These are phyloP conservation scores for Kluyveromyces dobzhanskii DNA, from an alignment of 805 yeast genomes.

Conservation along the genomic window DNA sequence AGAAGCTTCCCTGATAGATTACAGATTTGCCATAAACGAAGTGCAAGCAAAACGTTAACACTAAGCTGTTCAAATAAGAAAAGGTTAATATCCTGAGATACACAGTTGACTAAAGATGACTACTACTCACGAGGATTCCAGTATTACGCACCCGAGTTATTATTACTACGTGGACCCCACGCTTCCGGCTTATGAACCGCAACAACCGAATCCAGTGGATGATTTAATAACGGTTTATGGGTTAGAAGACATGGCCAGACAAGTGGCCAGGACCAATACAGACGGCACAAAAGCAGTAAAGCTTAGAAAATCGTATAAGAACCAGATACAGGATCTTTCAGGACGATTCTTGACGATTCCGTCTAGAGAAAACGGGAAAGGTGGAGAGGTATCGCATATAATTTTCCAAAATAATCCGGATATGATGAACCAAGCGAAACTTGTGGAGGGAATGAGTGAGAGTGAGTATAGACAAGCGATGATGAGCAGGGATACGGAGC, in stretches of 20 bases:
- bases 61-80: too few relatives aligned
- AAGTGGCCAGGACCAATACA: slow-evolving; percentile 79
- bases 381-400: slow-evolving; percentile 29
- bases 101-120: slow-evolving; percentile 6
- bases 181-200: slow-evolving; percentile 25
- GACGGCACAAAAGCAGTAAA: slow-evolving; percentile 90
- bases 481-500: slow-evolving; percentile 19
- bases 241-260: slow-evolving; percentile 56
- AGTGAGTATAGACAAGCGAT: slow-evolving; percentile 19
- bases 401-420: slow-evolving; percentile 29
- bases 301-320: slow-evolving; percentile 88
- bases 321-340: slow-evolving; percentile 79
- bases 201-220: slow-evolving; percentile 62
- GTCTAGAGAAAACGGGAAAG: slow-evolving; percentile 32
- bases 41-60: too few relatives aligned
- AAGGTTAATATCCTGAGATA: too few relatives aligned
- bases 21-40: too few relatives aligned
- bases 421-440: slow-evolving; percentile 22
- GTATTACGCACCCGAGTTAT: slow-evolving; percentile 18
- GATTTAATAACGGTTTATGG: slow-evolving; percentile 66
- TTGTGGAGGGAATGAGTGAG: slow-evolving; percentile 19
- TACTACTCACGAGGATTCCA: slow-evolving; percentile 16
- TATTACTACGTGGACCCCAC: slow-evolving; percentile 35
- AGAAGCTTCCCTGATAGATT: too few relatives aligned
- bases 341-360: slow-evolving; percentile 63